A percentile compares a stretch with the other conserved stretches of the same genome.
Evolutionary conservation across 768 basidiomycete species (phyloP).

Genomic region (Saitozyma podzolica): DNA sequence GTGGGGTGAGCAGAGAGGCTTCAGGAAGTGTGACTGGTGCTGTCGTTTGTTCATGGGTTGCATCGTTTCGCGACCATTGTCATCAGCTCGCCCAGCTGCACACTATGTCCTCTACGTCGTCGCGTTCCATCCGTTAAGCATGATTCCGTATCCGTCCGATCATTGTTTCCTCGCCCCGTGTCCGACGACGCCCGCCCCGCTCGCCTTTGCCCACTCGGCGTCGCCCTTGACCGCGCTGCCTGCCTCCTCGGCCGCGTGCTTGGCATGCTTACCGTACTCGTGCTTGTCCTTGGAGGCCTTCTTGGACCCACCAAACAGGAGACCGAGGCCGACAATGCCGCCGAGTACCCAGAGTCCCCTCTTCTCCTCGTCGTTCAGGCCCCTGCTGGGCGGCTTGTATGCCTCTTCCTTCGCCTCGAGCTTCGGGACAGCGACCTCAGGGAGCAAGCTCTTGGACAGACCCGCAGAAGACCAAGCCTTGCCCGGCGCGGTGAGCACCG

Average conservation of each 20-base stretch:
- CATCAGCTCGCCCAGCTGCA: no score
- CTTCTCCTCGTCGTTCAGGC: slow-evolving; percentile 56
- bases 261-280: slow-evolving; percentile 5
- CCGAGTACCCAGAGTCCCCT: slow-evolving; percentile 59
- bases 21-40: no score
- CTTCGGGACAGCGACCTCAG: slow-evolving; percentile 27
- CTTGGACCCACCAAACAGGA: slow-evolving; percentile 54
- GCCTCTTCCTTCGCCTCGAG: slow-evolving; percentile 9
- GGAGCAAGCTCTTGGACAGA: slow-evolving; percentile 12
- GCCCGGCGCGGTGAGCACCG: slow-evolving; percentile 25
- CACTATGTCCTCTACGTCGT: no score
- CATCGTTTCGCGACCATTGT: no score
- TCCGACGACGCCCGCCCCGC: slow-evolving; percentile 43
- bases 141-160: no score
- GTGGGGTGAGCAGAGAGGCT: no score
- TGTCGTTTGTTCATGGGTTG: no score
- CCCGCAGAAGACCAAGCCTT: slow-evolving; percentile 36
- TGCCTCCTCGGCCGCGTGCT: neutral
- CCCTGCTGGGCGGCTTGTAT: slow-evolving; percentile 34
- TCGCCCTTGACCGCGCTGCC: slow-evolving; percentile 26
- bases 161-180: slow-evolving; percentile 36
- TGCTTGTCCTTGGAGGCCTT: slow-evolving; percentile 23
- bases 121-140: no score
- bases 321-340: slow-evolving; percentile 59
- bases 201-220: slow-evolving; percentile 41